A percentile compares a stretch with the other conserved stretches of the same genome.
Evolutionary conservation across 768 basidiomycete genomes (phyloP).

Genomic region (Naganishia onofrii): DNA sequence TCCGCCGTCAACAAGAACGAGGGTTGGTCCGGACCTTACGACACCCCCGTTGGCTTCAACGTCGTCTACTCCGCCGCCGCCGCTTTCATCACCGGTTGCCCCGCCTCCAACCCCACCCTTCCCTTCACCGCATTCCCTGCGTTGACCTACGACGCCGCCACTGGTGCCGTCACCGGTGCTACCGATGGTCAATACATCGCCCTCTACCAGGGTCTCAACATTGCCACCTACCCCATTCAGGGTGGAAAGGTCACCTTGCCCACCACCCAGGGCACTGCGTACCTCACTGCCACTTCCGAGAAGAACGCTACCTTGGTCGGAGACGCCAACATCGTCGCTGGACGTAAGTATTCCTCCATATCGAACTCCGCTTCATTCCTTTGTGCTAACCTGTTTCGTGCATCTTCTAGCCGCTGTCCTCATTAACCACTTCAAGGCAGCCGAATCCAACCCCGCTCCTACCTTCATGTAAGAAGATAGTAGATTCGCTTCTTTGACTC

Average conservation of each 20-base stretch:
- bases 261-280: constrained; percentile 56
- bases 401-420: not conserved
- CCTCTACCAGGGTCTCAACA: constrained; percentile 58
- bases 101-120: constrained; percentile 58
- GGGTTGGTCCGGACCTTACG: constrained; percentile 64
- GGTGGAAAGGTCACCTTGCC: constrained; percentile 45
- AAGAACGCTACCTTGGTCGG: constrained; percentile 48
- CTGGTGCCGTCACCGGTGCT: constrained; percentile 18
- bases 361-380: constrained; percentile 53
- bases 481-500: not conserved
- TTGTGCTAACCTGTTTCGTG: constrained; percentile 4
- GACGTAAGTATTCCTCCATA: constrained; percentile 44
- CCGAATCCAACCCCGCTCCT: constrained; percentile 42
- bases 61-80: constrained; percentile 58
- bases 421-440: constrained; percentile 40
- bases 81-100: constrained; percentile 60
- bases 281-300: constrained; percentile 57
- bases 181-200: constrained; percentile 56
- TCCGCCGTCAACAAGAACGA: constrained; percentile 57
- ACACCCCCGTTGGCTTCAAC: constrained; percentile 56
- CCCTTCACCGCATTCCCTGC: constrained; percentile 61
- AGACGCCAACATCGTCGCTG: constrained; percentile 61
- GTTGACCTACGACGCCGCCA: constrained; percentile 48
- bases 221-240: constrained; percentile 54
- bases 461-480: constrained; percentile 20